Base-by-base conservation (phyloP, 2,329 filamentous ascomycete genomes). In the Fusarium algeriense region DNA sequence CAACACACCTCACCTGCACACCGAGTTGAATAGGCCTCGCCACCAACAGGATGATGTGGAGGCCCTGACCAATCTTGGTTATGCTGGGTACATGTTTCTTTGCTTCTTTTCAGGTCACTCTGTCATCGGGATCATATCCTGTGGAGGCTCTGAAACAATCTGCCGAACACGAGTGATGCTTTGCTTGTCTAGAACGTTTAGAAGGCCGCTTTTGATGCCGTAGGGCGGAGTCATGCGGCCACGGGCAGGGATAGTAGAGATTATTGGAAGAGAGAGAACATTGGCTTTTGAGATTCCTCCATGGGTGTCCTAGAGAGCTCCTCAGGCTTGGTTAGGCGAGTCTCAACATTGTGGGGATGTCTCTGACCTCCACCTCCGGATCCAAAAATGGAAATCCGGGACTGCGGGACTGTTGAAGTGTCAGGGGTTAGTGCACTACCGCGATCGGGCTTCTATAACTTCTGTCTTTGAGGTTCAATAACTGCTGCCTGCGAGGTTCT, bases 361-460 rank as follows among this genome's bases (percentile, higher is more conserved):
- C 17, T 32, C 46, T 60, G 52, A 46, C 60, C 41, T 67, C 67
- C 67, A 67, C 61, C 41, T 43, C 30, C 10, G 32, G 11, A 26
- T 53, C 64, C 67, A 38, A 46, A 71, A 71, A 59, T 48, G 68
- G 68, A 68, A 70, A 71, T 52, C 67, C 58, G 68, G 68, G 37
- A 64, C 48, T 35, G 54, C 5, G n/a, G n/a, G n/a, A n/a, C n/a
- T n/a, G n/a, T 44, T 32, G 38, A 60, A 48, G 46, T 57, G 37
- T n/a, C 53, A 66, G 60, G 64, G 64, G 35, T 46, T 23, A 13
- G 44, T 60, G 28, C 40, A 52, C 60, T 66, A 37, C 53, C 37
- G 15, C 30, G 46, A 67, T 60, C 64, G 41, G 60, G 30, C 41
- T 49, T 64, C 35, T 48, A 48, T 35, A 46, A 40, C 32, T 40